phyloP scores from a whole-genome alignment of 257 asterid species.

The Ilex asprella region DNA sequence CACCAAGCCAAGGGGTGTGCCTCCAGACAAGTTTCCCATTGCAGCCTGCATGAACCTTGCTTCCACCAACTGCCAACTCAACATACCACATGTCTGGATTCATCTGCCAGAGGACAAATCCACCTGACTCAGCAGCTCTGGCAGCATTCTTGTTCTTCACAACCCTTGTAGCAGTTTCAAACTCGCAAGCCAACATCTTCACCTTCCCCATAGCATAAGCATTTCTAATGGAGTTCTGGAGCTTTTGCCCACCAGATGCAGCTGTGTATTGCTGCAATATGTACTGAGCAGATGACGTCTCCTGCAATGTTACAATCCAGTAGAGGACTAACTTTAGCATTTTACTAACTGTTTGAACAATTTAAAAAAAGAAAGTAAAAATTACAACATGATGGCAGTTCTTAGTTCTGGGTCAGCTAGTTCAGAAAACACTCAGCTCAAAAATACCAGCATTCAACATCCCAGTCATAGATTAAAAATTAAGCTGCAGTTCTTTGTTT shows the following conservation, averaged over 20 bases:
- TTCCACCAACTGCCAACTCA: slow-evolving; percentile 47
- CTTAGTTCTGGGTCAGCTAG: too few relatives aligned
- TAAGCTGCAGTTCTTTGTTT: too few relatives aligned
- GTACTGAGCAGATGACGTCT: slow-evolving; percentile 51
- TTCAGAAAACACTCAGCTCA: too few relatives aligned
- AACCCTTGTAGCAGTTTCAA: slow-evolving; percentile 45
- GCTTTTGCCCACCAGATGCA: slow-evolving; percentile 53
- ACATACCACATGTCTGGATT: slow-evolving; percentile 60
- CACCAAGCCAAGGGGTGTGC: slow-evolving; percentile 58
- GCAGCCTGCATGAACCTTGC: slow-evolving; percentile 56
- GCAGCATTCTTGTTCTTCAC: slow-evolving; percentile 36
- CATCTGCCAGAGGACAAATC: slow-evolving; percentile 59
- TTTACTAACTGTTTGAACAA: not conserved
- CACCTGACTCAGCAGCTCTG: slow-evolving; percentile 42
- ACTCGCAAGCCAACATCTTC: slow-evolving; percentile 46
- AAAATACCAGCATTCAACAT: too few relatives aligned
- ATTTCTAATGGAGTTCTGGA: slow-evolving; percentile 40
- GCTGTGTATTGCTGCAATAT: slow-evolving; percentile 52
- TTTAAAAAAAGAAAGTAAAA: not conserved
- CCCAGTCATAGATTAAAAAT: too few relatives aligned
- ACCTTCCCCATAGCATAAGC: slow-evolving; percentile 55
- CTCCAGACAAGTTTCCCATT: slow-evolving; percentile 56
- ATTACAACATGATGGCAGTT: not conserved
- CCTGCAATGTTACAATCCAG: slow-evolving; percentile 16
- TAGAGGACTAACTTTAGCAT: not conserved